phyloP scores from a whole-genome alignment of 768 basidiomycete genomes.

The Serendipita indica region DNA sequence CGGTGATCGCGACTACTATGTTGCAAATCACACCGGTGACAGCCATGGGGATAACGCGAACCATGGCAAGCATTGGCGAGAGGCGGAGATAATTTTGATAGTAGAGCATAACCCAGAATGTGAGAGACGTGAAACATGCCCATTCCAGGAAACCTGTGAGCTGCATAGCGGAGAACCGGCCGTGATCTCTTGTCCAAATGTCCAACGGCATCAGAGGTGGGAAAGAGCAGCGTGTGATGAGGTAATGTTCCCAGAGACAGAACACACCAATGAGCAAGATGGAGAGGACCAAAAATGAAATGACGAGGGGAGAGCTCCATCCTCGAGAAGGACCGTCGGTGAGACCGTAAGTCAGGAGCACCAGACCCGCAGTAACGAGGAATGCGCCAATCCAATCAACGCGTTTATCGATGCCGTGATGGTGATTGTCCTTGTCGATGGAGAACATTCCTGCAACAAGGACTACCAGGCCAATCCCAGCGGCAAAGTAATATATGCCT shows the following conservation, averaged over 20 bases:
- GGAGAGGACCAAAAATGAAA: neutral
- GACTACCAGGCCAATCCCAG: constrained; percentile 40
- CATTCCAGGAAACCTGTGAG: constrained; percentile 49
- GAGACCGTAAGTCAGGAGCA: constrained; percentile 58
- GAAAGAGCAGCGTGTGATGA: neutral
- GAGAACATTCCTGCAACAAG: constrained; percentile 38
- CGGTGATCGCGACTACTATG: constrained; percentile 43
- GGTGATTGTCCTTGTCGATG: constrained; percentile 42
- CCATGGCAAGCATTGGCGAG: constrained; percentile 42
- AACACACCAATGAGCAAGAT: neutral
- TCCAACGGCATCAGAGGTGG: constrained; percentile 53
- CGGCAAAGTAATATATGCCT: constrained; percentile 42
- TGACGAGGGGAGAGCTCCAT: neutral
- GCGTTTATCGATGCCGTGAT: constrained; percentile 23
- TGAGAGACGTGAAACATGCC: constrained; percentile 17
- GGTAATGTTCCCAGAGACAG: neutral
- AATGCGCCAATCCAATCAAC: constrained; percentile 72
- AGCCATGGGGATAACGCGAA: constrained; percentile 58
- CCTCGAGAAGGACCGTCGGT: constrained; percentile 32
- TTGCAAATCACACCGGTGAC: constrained; percentile 51
- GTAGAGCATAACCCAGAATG: constrained; percentile 34
- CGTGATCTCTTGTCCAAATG: constrained; percentile 47
- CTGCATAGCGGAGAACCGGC: constrained; percentile 47
- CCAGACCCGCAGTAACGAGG: constrained; percentile 48
- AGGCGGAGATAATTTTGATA: constrained; percentile 51